Percentiles rank a stretch among this genome's conserved stretches.
Evolutionary conservation across 2,329 filamentous ascomycete species (phyloP).

Genomic region (Penicillium griseofulvum): DNA sequence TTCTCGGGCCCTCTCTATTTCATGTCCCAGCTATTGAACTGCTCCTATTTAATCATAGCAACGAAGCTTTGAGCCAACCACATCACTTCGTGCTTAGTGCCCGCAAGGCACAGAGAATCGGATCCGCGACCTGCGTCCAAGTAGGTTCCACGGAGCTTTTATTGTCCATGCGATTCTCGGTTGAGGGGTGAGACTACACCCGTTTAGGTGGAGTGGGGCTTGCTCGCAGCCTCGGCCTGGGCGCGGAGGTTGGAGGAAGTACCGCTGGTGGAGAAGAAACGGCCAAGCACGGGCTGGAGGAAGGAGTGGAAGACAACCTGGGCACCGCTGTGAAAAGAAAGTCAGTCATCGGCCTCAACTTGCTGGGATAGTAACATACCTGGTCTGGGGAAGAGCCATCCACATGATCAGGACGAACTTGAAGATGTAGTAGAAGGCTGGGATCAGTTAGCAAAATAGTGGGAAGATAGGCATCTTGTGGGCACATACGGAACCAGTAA

Average conservation of each 20-base stretch:
- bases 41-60: conserved; percentile 15
- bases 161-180: conserved; percentile 25
- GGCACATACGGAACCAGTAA: conserved; percentile 64
- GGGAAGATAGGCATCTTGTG: not conserved
- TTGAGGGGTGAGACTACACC: conserved; percentile 9
- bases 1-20: conserved; percentile 9
- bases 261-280: conserved; percentile 78
- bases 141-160: conserved; percentile 4
- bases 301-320: conserved; percentile 97
- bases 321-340: conserved; percentile 65
- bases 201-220: conserved; percentile 61
- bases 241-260: conserved; percentile 84
- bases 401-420: conserved; percentile 97
- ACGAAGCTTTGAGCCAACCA: conserved; percentile 3
- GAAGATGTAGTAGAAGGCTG: conserved; percentile 97
- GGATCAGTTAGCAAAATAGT: conserved; percentile 23
- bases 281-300: conserved; percentile 84
- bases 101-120: conserved; percentile 17
- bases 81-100: not conserved
- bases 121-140: conserved; percentile 12
- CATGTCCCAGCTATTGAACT: conserved; percentile 4
- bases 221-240: conserved; percentile 71
- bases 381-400: conserved; percentile 93
- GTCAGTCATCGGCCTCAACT: conserved; percentile 2
- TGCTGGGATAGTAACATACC: conserved; percentile 57